Percentiles rank a stretch among this genome's conserved stretches.
Conservation (phyloP, 2,329 filamentous ascomycete genomes). For the Pseudovirgaria hyperparasitica region DNA sequence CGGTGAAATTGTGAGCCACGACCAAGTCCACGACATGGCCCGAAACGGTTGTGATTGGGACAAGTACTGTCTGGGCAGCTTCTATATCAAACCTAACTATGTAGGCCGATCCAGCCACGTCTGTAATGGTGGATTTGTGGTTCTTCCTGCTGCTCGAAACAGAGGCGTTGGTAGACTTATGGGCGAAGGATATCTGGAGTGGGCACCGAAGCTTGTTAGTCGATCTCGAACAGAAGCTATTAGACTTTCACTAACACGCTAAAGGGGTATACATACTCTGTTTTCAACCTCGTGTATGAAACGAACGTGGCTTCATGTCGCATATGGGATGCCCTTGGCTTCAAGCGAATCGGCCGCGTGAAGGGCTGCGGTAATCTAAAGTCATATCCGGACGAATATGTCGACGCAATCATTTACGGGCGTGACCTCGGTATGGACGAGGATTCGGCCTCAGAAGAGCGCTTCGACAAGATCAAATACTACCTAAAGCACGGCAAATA, state of each 20-base stretch:
- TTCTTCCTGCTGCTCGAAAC: slow-evolving; percentile 34
- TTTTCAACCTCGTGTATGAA: slow-evolving; percentile 92
- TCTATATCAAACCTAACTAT: slow-evolving; percentile 92
- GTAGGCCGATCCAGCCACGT: slow-evolving; percentile 82
- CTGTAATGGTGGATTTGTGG: slow-evolving; percentile 50
- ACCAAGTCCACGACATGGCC: slow-evolving; percentile 36
- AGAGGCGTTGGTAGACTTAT: slow-evolving; percentile 38
- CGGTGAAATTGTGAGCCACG: slow-evolving; percentile 50
- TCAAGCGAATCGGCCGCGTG: slow-evolving; percentile 82
- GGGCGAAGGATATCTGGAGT: slow-evolving; percentile 39
- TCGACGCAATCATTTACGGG: slow-evolving; percentile 47
- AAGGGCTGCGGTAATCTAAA: slow-evolving; percentile 38
- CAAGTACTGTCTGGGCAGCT: slow-evolving; percentile 72
- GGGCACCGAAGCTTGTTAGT: slow-evolving; percentile 37
- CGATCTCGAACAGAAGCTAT: background rate
- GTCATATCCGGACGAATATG: slow-evolving; percentile 30
- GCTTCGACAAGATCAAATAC: slow-evolving; percentile 97
- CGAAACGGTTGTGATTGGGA: slow-evolving; percentile 52
- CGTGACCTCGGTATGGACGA: slow-evolving; percentile 51
- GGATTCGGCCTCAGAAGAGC: slow-evolving; percentile 82
- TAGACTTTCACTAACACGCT: slow-evolving; percentile 4
- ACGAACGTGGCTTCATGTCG: slow-evolving; percentile 82
- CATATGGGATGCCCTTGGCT: slow-evolving; percentile 85
- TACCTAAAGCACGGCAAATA: slow-evolving; percentile 94
- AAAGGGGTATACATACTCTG: slow-evolving; percentile 75